A percentile compares a stretch with the other conserved stretches of the same genome.
Evolutionary conservation across 2,329 filamentous ascomycete species (phyloP).

Genomic region (Phaeosphaeria sp.): DNA sequence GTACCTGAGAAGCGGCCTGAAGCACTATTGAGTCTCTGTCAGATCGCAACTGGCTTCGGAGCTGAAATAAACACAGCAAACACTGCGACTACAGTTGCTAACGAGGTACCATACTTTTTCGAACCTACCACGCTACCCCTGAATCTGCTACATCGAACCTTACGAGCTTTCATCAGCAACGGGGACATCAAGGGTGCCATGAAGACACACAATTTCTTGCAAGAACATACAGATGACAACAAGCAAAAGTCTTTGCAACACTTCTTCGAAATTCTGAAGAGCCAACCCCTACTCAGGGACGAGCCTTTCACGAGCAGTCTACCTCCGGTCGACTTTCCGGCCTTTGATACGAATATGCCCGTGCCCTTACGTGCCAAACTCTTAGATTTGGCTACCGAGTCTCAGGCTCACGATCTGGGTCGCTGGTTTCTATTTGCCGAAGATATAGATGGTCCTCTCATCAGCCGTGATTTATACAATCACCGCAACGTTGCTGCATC

Average conservation of each 20-base stretch:
- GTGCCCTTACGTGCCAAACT: conserved; percentile 57
- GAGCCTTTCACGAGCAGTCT: conserved; percentile 34
- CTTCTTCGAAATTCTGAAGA: conserved; percentile 49
- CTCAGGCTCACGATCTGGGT: conserved; percentile 57
- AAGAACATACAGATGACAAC: conserved; percentile 52
- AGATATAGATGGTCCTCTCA: conserved; percentile 63
- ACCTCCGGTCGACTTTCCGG: conserved; percentile 52
- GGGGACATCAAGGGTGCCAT: conserved; percentile 51
- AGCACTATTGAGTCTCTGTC: conserved; percentile 49
- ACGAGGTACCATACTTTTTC: conserved; percentile 50
- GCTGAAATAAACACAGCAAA: conserved; percentile 48
- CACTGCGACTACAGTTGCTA: conserved; percentile 26
- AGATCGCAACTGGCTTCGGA: conserved; percentile 51
- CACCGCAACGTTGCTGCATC: conserved; percentile 59
- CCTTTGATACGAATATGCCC: conserved; percentile 56
- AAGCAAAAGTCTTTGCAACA: conserved; percentile 50
- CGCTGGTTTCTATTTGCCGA: conserved; percentile 60
- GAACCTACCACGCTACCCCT: conserved; percentile 53
- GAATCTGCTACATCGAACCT: conserved; percentile 52
- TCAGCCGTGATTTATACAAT: conserved; percentile 54
- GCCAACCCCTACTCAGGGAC: conserved; percentile 17
- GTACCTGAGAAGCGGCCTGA: conserved; percentile 54
- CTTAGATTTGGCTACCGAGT: conserved; percentile 58
- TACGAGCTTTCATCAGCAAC: conserved; percentile 48
- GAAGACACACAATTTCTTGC: conserved; percentile 46